Evolutionary conservation across 1,139 yeast species (phyloP), one percentile per base, ranked within the genome.

Genomic region (Magnusiomyces tetraspermus): DNA sequence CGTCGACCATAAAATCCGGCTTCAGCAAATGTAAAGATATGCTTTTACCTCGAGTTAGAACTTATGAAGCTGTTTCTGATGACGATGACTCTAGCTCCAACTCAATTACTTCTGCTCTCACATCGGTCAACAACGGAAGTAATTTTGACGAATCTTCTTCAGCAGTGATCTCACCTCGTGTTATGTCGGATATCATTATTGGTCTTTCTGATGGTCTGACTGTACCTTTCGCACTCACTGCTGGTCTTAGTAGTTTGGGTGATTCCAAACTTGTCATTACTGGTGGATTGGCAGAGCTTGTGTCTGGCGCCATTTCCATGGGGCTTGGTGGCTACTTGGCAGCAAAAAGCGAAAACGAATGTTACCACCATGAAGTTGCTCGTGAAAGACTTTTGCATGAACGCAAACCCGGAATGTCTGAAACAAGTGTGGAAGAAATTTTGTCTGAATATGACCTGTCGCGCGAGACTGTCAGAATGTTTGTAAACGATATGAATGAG

Each of bases 221-320:
- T 0, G 94, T 85, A 23, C 94, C 94, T n/a, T 85, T 85, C 73
- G 94, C 94, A 5, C 75, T 85, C 60, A 85, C 92, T 2, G 94
- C 94, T 0, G 94, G 94, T 48, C 76, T 85, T 58, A 79, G 86
- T 1, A 79, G 86, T 3, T 76, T 85, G 58, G 94, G 94, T 38
- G 79, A 82, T 64, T 72, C 88, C 24, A 79, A 76, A 64, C 76
- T 85, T 58, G 94, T 85, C 48, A 84, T 85, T 54, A 84, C 92
- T 38, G 94, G 92, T 70, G 94, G 94, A 47, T 75, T 85, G 77
- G 94, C 94, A 11, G 94, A 85, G 71, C 78, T 85, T 57, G 90
- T 85, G 1, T 82, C 89, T 2, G 94, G 94, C 19, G 89, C 94
- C 48, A 84, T 85, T 52, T 80, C 87, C 48, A 85, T 85, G 94